A percentile compares a stretch with the other conserved stretches of the same genome.
These are phyloP conservation scores for Tricholoma flavovirens DNA, from an alignment of 768 basidiomycete species.

Conservation along the genomic window DNA sequence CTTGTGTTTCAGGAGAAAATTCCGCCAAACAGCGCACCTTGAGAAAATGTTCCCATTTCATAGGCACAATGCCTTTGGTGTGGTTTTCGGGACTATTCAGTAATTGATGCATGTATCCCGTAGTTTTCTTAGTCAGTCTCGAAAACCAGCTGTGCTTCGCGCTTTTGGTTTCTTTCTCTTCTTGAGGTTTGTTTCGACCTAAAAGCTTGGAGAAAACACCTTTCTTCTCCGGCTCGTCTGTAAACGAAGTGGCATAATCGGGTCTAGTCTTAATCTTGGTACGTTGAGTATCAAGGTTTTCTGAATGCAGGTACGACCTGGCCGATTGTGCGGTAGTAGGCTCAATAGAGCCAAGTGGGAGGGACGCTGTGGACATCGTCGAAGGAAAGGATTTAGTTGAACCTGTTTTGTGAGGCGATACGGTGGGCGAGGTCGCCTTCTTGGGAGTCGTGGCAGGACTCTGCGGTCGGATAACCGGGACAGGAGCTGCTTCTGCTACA, in stretches of 20 bases:
- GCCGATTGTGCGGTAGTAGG: conserved; percentile 59
- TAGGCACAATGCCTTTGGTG: conserved; percentile 45
- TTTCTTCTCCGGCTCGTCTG: conserved; percentile 30
- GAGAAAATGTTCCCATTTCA: conserved; percentile 80
- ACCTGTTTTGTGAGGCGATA: conserved; percentile 11
- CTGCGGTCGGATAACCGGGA: conserved; percentile 6
- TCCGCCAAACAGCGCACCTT: conserved; percentile 39
- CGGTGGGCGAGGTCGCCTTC: conserved; percentile 15
- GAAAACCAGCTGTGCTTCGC: conserved; percentile 52
- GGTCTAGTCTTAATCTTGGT: conserved; percentile 68
- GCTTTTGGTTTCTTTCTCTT: conserved; percentile 28
- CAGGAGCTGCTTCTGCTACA: conserved; percentile 16
- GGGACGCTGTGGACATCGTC: conserved; percentile 25
- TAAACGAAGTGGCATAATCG: conserved; percentile 47
- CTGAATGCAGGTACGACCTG: conserved; percentile 58
- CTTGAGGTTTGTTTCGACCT: conserved; percentile 29
- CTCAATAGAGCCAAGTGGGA: conserved; percentile 34
- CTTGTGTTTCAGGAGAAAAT: background rate
- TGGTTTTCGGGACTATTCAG: conserved; percentile 51
- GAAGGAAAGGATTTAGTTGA: conserved; percentile 21
- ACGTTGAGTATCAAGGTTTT: conserved; percentile 44
- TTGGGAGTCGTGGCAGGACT: conserved; percentile 12
- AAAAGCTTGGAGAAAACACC: conserved; percentile 49
- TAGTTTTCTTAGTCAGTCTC: conserved; percentile 54
- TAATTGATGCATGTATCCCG: conserved; percentile 57